Evolutionary conservation across 1,284 basidiomycete species (phyloP).

Genomic region (Apiotrichum gamsii): DNA sequence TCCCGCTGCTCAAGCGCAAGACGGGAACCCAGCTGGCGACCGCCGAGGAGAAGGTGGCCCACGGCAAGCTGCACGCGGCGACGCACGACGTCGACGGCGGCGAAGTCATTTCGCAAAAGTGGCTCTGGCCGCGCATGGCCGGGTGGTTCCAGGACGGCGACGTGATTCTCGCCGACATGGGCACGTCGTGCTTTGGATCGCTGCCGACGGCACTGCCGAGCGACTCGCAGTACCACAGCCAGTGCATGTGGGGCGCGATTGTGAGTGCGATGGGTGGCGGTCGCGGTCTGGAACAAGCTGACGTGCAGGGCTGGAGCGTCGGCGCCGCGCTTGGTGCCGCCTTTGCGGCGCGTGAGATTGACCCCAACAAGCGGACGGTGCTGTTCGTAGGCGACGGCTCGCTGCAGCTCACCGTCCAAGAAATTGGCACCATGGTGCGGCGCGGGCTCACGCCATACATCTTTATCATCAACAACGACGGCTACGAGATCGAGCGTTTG

Average conservation of each 20-base stretch:
- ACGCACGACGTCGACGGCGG: slow-evolving; percentile 26
- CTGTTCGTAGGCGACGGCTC: slow-evolving; percentile 69
- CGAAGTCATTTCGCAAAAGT: slow-evolving; percentile 59
- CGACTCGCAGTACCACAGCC: slow-evolving; percentile 54
- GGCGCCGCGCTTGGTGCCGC: slow-evolving; percentile 50
- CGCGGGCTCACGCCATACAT: slow-evolving; percentile 47
- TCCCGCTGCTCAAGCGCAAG: slow-evolving; percentile 34
- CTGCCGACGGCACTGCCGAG: slow-evolving; percentile 66
- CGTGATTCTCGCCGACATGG: slow-evolving; percentile 68
- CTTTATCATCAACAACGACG: slow-evolving; percentile 76
- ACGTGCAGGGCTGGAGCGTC: slow-evolving; percentile 51
- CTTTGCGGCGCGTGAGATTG: slow-evolving; percentile 65
- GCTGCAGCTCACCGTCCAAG: slow-evolving; percentile 51
- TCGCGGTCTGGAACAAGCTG: too few species aligned
- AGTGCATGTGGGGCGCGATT: slow-evolving; percentile 50
- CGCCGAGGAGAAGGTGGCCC: slow-evolving; percentile 27
- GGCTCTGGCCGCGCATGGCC: slow-evolving; percentile 79
- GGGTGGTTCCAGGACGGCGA: slow-evolving; percentile 62
- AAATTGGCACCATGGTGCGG: slow-evolving; percentile 51
- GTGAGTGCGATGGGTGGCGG: too few species aligned
- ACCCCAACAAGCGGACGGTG: slow-evolving; percentile 59
- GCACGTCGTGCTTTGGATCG: slow-evolving; percentile 62
- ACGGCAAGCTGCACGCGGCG: slow-evolving; percentile 23
- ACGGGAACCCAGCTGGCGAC: slow-evolving; percentile 17
- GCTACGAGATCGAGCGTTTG: slow-evolving; percentile 79